Evolutionary conservation across 169 alveolate species (phyloP).

Genomic region (Plasmodium vinckei): DNA sequence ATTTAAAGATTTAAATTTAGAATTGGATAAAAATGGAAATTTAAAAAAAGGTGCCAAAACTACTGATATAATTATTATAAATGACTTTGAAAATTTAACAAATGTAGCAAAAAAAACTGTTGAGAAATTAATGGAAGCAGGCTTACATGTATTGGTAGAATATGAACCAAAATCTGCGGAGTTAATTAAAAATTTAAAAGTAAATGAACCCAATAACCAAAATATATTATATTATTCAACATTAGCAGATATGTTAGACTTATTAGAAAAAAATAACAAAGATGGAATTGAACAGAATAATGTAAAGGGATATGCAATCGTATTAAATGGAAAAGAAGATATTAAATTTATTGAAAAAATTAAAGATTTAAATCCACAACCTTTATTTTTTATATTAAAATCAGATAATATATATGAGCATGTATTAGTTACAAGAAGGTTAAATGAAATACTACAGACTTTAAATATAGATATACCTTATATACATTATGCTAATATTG

Average conservation of each 20-base stretch:
- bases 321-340: slow-evolving; percentile 63
- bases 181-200: slow-evolving; percentile 12
- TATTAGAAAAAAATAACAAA: slow-evolving; percentile 10
- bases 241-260: not conserved
- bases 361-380: slow-evolving; percentile 21
- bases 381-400: slow-evolving; percentile 36
- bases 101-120: slow-evolving; percentile 18
- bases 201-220: not conserved
- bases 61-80: slow-evolving; percentile 33
- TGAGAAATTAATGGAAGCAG: slow-evolving; percentile 37
- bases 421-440: slow-evolving; percentile 49
- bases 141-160: slow-evolving; percentile 21
- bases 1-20: slow-evolving; percentile 69
- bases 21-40: slow-evolving; percentile 56
- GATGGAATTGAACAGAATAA: slow-evolving; percentile 13
- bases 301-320: slow-evolving; percentile 35
- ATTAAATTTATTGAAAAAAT: slow-evolving; percentile 24
- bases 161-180: slow-evolving; percentile 15
- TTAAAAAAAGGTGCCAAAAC: slow-evolving; percentile 55
- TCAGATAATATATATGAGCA: slow-evolving; percentile 58
- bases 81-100: slow-evolving; percentile 21
- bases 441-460: slow-evolving; percentile 52
- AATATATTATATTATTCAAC: slow-evolving; percentile 17
- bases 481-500: slow-evolving; percentile 52
- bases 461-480: slow-evolving; percentile 38